A percentile compares a stretch with the other conserved stretches of the same genome.
Conservation (phyloP, 805 yeast genomes). For the Candida vartiovaarae region DNA sequence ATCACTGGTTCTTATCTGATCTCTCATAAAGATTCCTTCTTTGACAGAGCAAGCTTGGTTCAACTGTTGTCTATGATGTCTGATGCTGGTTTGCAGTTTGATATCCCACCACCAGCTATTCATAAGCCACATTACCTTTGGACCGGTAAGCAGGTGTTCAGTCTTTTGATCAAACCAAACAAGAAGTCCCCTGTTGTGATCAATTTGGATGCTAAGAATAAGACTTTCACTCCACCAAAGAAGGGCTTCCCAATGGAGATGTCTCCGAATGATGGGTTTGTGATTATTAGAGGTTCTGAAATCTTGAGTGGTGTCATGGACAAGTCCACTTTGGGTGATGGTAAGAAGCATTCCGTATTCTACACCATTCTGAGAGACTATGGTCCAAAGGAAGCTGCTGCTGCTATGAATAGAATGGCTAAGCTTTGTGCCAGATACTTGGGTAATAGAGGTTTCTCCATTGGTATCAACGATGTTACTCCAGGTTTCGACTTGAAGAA, state of each 20-base stretch:
- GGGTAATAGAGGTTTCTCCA: constrained; percentile 94
- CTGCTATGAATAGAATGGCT: constrained; percentile 99
- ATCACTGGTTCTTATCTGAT: constrained; percentile 93
- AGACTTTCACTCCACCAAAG: constrained; percentile 76
- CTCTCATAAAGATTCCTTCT: constrained; percentile 89
- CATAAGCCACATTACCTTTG: constrained; percentile 83
- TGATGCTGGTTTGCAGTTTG: constrained; percentile 82
- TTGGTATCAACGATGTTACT: constrained; percentile 95
- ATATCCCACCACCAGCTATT: constrained; percentile 92
- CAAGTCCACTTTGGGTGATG: constrained; percentile 93
- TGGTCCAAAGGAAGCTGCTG: constrained; percentile 95
- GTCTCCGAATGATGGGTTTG: constrained; percentile 97
- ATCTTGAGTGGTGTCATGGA: constrained; percentile 95
- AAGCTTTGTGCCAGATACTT: constrained; percentile 91
- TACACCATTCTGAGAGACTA: constrained; percentile 92
- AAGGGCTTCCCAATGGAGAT: constrained; percentile 75
- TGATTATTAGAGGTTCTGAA: constrained; percentile 82
- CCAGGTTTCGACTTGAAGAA: constrained; percentile 74
- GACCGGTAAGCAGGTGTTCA: constrained; percentile 97
- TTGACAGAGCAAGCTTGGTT: constrained; percentile 76
- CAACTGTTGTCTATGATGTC: constrained; percentile 93
- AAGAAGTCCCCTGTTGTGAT: constrained; percentile 68
- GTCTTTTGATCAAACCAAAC: constrained; percentile 81
- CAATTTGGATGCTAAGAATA: constrained; percentile 90
- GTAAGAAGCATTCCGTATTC: constrained; percentile 94